phyloP scores from a whole-genome alignment of 176 grass and related monocot species.

The Aegilops bicornis region DNA sequence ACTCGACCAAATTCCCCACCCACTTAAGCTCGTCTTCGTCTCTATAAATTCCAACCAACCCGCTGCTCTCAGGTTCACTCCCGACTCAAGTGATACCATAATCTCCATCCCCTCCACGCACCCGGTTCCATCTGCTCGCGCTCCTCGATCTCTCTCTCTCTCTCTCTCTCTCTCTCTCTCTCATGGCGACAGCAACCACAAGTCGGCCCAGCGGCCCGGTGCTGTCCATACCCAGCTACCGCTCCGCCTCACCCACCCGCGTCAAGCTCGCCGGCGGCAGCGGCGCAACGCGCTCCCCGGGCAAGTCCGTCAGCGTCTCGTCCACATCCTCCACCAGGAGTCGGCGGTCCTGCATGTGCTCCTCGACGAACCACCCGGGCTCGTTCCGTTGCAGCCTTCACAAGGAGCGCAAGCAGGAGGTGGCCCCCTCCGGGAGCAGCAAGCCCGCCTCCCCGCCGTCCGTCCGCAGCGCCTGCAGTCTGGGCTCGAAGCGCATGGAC shows the following conservation, averaged over 20 bases:
- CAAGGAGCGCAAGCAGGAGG: slow-evolving; percentile 31
- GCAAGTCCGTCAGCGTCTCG: background rate
- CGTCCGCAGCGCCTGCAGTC: background rate
- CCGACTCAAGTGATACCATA: no score
- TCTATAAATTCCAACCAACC: no score
- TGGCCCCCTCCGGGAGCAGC: background rate
- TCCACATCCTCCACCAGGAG: background rate
- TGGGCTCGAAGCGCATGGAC: slow-evolving; percentile 39
- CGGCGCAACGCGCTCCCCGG: background rate
- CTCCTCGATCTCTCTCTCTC: background rate
- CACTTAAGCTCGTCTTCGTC: no score
- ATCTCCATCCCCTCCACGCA: no score
- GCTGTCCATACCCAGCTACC: slow-evolving; percentile 30
- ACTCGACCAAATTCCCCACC: no score
- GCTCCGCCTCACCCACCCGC: slow-evolving; percentile 45
- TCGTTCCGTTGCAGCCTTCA: slow-evolving; percentile 70
- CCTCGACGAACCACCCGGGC: slow-evolving; percentile 43
- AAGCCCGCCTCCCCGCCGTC: background rate
- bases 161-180: no score
- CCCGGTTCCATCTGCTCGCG: no score
- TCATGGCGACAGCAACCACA: slow-evolving; percentile 35
- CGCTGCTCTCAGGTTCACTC: no score
- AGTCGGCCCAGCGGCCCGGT: slow-evolving; percentile 36
- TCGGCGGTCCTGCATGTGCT: no score
- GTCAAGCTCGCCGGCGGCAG: slow-evolving; percentile 36